These are phyloP conservation scores for Irpex lacteus DNA, from an alignment of 1,284 basidiomycete species.

Conservation along the genomic window DNA sequence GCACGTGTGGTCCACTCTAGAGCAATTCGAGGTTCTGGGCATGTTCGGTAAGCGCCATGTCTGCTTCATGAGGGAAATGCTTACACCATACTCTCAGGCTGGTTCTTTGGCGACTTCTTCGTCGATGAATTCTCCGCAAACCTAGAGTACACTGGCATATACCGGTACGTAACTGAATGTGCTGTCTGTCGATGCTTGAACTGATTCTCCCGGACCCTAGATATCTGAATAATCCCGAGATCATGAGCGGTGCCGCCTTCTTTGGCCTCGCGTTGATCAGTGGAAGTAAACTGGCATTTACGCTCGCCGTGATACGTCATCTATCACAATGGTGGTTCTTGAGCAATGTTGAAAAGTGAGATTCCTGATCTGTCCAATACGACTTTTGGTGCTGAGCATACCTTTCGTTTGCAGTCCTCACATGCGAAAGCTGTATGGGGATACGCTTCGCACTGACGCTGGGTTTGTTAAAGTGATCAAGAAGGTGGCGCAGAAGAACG, in stretches of 20 bases:
- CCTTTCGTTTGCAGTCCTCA: conserved; percentile 69
- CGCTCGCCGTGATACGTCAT: conserved; percentile 83
- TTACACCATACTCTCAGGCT: conserved; percentile 49
- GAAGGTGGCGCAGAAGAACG: conserved; percentile 82
- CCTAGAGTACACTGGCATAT: conserved; percentile 95
- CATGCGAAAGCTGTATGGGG: conserved; percentile 94
- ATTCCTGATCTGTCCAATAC: conserved; percentile 10
- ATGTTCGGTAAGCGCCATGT: conserved; percentile 64
- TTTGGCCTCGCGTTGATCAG: conserved; percentile 91
- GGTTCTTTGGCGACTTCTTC: conserved; percentile 99
- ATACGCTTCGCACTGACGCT: conserved; percentile 89
- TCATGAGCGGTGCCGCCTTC: conserved; percentile 94
- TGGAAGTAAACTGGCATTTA: conserved; percentile 83
- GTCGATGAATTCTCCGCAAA: conserved; percentile 90
- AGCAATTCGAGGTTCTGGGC: conserved; percentile 91
- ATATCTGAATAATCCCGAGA: conserved; percentile 95
- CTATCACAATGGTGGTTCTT: conserved; percentile 93
- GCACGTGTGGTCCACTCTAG: conserved; percentile 89
- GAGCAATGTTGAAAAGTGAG: conserved; percentile 82
- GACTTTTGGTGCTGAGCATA: conserved; percentile 1
- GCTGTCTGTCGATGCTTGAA: not conserved
- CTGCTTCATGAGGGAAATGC: not conserved
- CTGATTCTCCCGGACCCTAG: conserved; percentile 27
- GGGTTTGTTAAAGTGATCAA: conserved; percentile 97
- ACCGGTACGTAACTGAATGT: conserved; percentile 54